Base-by-base conservation (phyloP, 192 early-diverging fungal species). In the Funneliformis geosporum region DNA sequence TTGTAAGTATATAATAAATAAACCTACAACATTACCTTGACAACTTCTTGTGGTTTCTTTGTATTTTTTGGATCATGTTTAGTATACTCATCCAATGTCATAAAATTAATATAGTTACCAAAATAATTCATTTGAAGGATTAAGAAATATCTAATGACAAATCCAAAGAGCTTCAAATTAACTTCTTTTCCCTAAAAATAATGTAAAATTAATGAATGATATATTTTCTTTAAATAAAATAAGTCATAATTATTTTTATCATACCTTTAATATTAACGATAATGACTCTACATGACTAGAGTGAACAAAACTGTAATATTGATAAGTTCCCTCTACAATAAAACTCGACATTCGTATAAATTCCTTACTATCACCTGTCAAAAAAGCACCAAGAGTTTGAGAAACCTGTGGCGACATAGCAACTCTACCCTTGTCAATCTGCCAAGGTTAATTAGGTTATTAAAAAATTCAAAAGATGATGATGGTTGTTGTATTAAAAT, bases 111-210 rank as follows among this genome's bases (percentile, higher is more conserved):
- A 72, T 84, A 87, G 7, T 85, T 81, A 25, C 93, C 93, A 55
- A 91, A 83, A 79, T 94, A 95, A 62, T 95, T 95, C 46, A 91
- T 89, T 64, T 88, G 89, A 14, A 95, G 69, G 28, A 90, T 89
- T 18, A 95, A 82, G 9, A 94, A 78, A 62, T 92, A 90, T 21
- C 90, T 86, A 12, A 94, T 85, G 25, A 93, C 78, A 62, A 89
- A 89, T 9, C 93, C 94, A 81, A 90, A 92, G 5, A 92, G 42
- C 67, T 90, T 93, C n/a, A 91, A 73, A 43, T 82, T 85, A 1
- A 87, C 89, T 16, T 88, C 83, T 46, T 88, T 83, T 4, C 86
- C 84, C 91, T 92, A 66, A 0, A 73, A 83, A 76, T 14, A 25
- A 73, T 7, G 87, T 47, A 27, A 70, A 25, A 40, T 23, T 33